Evolutionary conservation across 768 basidiomycete species (phyloP).

Genomic region (Gelatoporia subvermispora): DNA sequence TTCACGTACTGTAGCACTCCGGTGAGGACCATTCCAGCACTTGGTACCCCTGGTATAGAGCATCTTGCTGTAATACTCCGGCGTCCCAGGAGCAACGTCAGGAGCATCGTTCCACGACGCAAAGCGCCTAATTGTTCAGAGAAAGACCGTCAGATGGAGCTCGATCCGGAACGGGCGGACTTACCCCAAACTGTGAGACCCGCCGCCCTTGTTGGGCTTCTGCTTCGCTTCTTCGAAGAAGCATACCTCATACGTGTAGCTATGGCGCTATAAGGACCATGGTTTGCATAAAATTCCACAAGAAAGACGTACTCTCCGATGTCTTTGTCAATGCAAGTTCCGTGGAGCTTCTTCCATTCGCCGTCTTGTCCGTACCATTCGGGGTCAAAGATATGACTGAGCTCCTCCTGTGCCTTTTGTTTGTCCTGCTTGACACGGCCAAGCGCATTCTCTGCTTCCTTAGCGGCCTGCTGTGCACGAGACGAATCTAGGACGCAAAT

Average conservation of each 20-base stretch:
- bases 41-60: conserved; percentile 78
- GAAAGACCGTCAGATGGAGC: neutral
- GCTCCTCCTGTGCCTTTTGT: conserved; percentile 48
- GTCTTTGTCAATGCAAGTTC: conserved; percentile 73
- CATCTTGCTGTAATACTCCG: conserved; percentile 78
- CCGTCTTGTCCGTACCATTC: conserved; percentile 73
- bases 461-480: conserved; percentile 57
- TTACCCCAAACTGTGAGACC: conserved; percentile 78
- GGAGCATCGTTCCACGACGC: conserved; percentile 70
- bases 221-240: conserved; percentile 86
- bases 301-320: conserved; percentile 69
- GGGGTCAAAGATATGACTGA: conserved; percentile 60
- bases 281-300: neutral
- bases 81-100: conserved; percentile 52
- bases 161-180: conserved; percentile 18
- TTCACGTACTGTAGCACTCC: conserved; percentile 64
- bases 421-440: conserved; percentile 47
- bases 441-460: conserved; percentile 59
- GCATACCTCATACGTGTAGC: conserved; percentile 93
- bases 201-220: conserved; percentile 78
- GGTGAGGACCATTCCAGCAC: conserved; percentile 96
- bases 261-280: conserved; percentile 25
- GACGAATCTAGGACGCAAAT: conserved; percentile 42
- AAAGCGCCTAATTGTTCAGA: conserved; percentile 50
- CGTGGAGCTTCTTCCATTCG: conserved; percentile 95